Base-by-base conservation (phyloP, 768 basidiomycete genomes). In the Suillus variegatus region DNA sequence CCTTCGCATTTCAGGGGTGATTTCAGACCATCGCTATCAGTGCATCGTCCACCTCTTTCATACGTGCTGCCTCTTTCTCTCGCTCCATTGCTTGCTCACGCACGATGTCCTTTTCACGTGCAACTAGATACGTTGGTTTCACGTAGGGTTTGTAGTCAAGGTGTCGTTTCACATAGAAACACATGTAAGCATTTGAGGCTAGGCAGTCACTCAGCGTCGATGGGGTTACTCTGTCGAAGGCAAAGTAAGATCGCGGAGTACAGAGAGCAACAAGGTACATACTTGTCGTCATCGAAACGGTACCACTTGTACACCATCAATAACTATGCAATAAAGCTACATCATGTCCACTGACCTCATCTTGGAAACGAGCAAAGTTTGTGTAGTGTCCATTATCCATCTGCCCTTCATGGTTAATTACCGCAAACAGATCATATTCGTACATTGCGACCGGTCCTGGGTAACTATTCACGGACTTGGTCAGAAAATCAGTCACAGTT, bases 341-440 rank as follows among this genome's bases (percentile, higher is more conserved):
- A 20, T 4, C 14, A 43, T 41, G 44, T 28, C n/a, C 35, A 79
- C 90, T 66, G 68, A 93, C 91, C 80, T 95, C 94, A 71, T 97
- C 91, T 64, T 90, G 86, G 71, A 88, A 94, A 32, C 93, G 85
- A 18, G 92, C 90, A 75, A 85, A 95, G 74, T 91, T 92, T 36
- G 91, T 95, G 76, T 97, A 99, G 72, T 99, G 97, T 0, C 96
- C 97, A 63, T 94, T 97, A 75, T 96, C 90, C 72, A 97, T 87
- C 75, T 92, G 91, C 6, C 96, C 96, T 76, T 97, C 94, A 75
- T 98, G 95, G 69, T 93, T 95, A 65, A 99, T 91, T 46, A 97
- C 94, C 32, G 93, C 91, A 71, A 95, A 94, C 3, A 98, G 85
- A 73, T 97, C 93, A 73, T 96, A 98, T 57, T 92, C 88, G 74